Evolutionary conservation across 176 grass and related monocot genomes (phyloP).

Genomic region (Eragrostis curvula): DNA sequence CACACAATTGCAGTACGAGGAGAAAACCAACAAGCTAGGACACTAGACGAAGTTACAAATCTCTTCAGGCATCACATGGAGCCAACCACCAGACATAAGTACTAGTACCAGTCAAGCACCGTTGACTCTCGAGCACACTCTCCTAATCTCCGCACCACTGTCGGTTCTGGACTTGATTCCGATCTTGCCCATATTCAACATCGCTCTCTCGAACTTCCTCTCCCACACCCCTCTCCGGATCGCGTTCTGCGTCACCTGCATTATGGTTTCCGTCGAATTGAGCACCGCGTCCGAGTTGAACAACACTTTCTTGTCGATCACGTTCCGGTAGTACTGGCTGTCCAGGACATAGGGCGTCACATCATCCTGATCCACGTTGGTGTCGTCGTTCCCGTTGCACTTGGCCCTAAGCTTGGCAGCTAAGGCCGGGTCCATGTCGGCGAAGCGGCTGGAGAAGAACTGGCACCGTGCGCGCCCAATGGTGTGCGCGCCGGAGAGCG

Average conservation of each 20-base stretch:
- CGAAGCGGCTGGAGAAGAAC: neutral
- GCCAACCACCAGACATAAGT: neutral
- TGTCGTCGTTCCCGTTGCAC: neutral
- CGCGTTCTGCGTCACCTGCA: neutral
- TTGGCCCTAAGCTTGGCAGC: neutral
- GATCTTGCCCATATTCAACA: conserved; percentile 34
- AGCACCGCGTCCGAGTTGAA: conserved; percentile 12
- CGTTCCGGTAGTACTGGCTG: conserved; percentile 24
- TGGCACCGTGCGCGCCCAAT: conserved; percentile 44
- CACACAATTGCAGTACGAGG: neutral
- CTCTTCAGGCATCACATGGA: neutral
- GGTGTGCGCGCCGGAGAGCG: conserved; percentile 51
- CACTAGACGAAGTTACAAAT: neutral
- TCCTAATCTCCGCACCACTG: neutral
- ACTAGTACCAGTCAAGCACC: neutral
- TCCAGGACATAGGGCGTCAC: neutral
- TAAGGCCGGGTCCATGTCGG: neutral
- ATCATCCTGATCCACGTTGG: neutral
- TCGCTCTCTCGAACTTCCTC: neutral
- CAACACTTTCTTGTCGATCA: neutral
- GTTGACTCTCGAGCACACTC: neutral
- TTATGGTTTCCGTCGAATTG: neutral
- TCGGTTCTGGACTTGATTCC: neutral
- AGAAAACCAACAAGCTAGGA: neutral
- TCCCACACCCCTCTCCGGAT: neutral